These are phyloP conservation scores for Saccharomyces eubayanus DNA, from an alignment of 805 yeast genomes.

Conservation along the genomic window DNA sequence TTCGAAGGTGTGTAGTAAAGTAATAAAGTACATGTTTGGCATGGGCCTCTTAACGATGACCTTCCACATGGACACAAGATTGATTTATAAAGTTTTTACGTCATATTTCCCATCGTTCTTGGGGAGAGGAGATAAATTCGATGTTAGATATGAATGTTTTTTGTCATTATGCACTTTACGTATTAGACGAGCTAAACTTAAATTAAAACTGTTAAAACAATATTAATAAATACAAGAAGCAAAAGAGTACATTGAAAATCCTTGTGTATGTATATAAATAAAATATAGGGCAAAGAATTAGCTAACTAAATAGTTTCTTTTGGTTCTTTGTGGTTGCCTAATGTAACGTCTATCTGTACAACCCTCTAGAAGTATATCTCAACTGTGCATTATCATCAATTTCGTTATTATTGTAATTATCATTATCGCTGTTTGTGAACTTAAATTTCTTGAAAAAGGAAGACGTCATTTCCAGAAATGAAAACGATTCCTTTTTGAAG, in stretches of 20 bases:
- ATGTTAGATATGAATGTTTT: background rate
- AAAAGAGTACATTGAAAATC: background rate
- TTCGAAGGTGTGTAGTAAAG: background rate
- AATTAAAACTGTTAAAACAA: background rate
- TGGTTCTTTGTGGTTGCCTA: background rate
- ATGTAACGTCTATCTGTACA: background rate
- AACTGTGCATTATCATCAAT: background rate
- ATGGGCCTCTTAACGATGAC: background rate
- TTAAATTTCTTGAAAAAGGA: conserved; percentile 33
- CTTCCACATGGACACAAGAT: background rate
- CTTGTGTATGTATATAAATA: background rate
- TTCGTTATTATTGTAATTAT: conserved; percentile 1
- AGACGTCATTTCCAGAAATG: conserved; percentile 36
- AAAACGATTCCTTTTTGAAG: conserved; percentile 33
- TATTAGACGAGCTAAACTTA: background rate
- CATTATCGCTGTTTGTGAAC: conserved; percentile 21
- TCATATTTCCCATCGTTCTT: background rate
- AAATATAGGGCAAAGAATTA: background rate
- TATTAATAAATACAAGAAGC: background rate
- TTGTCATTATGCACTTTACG: background rate
- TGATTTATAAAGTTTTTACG: background rate
- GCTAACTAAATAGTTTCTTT: background rate
- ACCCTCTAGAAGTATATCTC: background rate
- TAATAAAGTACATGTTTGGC: background rate
- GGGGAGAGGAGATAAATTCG: too few species aligned